These are phyloP conservation scores for Metschnikowia henanensis DNA, from an alignment of 805 yeast genomes.

Conservation along the genomic window DNA sequence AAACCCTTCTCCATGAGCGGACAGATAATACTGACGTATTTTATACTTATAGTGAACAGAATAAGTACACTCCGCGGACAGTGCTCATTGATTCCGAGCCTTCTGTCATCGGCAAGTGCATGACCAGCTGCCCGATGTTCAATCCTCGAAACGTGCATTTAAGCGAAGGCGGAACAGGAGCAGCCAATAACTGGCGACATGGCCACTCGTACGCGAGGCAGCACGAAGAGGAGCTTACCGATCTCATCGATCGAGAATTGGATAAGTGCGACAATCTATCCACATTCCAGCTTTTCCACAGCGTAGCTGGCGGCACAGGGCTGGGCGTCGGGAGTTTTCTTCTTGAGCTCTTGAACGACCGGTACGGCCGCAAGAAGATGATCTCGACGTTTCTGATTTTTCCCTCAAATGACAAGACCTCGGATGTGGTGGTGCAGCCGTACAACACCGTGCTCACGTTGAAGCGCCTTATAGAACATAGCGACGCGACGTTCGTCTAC, in stretches of 20 bases:
- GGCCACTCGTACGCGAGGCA: constrained; percentile 78
- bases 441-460: constrained; percentile 86
- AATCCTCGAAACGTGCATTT: constrained; percentile 81
- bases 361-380: constrained; percentile 76
- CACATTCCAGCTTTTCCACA: constrained; percentile 88
- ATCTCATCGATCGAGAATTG: constrained; percentile 83
- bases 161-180: constrained; percentile 84
- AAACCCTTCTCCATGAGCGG: constrained; percentile 20
- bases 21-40: constrained; percentile 83
- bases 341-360: constrained; percentile 75
- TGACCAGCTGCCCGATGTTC: constrained; percentile 58
- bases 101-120: constrained; percentile 69
- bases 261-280: constrained; percentile 89
- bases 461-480: constrained; percentile 75
- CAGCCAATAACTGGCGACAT: constrained; percentile 94
- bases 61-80: constrained; percentile 86
- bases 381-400: constrained; percentile 85
- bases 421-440: constrained; percentile 98
- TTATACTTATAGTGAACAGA: constrained; percentile 72
- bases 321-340: constrained; percentile 89
- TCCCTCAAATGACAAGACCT: constrained; percentile 71
- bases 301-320: constrained; percentile 99
- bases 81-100: constrained; percentile 89
- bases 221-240: constrained; percentile 71
- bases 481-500: constrained; percentile 86